These are phyloP conservation scores for Conticribra guillardii DNA, from an alignment of 108 stramenopile species.

Conservation along the genomic window DNA sequence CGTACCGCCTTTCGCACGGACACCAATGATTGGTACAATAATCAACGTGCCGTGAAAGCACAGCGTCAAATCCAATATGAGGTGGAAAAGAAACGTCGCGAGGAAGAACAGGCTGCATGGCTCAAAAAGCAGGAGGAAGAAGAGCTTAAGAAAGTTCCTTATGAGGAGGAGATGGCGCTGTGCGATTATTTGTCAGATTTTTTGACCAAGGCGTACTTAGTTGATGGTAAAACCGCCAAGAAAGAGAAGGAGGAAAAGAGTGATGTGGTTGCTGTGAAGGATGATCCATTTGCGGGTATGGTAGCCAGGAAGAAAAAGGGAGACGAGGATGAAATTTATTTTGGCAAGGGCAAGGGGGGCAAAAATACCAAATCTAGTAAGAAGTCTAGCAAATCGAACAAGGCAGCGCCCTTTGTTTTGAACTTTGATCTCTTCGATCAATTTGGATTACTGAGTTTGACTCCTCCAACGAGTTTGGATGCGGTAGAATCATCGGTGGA, in stretches of 20 bases:
- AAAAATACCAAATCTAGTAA: slow-evolving; percentile 68
- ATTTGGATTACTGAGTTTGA: slow-evolving; percentile 78
- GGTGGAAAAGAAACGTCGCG: slow-evolving; percentile 85
- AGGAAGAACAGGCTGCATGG: slow-evolving; percentile 83
- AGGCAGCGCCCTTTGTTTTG: slow-evolving; percentile 66
- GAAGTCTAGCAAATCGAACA: slow-evolving; percentile 58
- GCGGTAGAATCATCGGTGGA: slow-evolving; percentile 81
- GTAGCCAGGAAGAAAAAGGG: slow-evolving; percentile 73
- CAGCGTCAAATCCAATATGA: slow-evolving; percentile 87
- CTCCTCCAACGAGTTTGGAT: slow-evolving; percentile 80
- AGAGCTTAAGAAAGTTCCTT: slow-evolving; percentile 94
- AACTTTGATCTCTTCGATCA: slow-evolving; percentile 88
- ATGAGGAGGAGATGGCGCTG: slow-evolving; percentile 95
- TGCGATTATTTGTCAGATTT: slow-evolving; percentile 95
- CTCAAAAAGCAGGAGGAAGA: slow-evolving; percentile 92
- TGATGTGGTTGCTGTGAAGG: slow-evolving; percentile 76
- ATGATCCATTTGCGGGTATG: slow-evolving; percentile 88
- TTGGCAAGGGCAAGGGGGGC: slow-evolving; percentile 72
- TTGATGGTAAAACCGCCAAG: slow-evolving; percentile 5
- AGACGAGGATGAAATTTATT: slow-evolving; percentile 68
- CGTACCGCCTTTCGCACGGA: slow-evolving; percentile 70
- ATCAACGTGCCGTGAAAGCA: slow-evolving; percentile 76
- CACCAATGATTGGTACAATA: slow-evolving; percentile 88
- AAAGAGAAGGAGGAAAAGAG: slow-evolving; percentile 35
- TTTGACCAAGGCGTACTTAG: slow-evolving; percentile 75